Conservation (phyloP, 192 early-diverging fungal species). For the Piromyces finnis region DNA sequence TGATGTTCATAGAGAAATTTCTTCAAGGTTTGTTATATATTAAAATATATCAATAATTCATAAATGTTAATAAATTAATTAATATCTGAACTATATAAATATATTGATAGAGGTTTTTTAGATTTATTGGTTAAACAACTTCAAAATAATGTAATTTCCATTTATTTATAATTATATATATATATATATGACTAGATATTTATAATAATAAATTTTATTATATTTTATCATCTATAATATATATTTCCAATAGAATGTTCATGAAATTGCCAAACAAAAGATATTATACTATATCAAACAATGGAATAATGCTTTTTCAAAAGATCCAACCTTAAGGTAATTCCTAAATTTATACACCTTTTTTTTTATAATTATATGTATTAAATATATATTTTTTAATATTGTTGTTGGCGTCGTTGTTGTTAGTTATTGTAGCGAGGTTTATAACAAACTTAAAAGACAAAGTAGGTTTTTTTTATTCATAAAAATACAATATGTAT, state of each 20-base stretch:
- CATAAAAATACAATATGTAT: no score
- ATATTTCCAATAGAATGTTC: not conserved
- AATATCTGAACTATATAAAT: no score
- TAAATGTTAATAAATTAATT: no score
- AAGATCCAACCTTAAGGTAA: not conserved
- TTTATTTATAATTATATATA: no score
- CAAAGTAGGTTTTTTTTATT: not conserved
- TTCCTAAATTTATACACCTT: no score
- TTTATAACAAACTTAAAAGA: not conserved
- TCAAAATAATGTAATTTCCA: not conserved
- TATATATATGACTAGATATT: no score
- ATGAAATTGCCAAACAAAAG: not conserved
- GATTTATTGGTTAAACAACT: not conserved
- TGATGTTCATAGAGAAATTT: constrained; percentile 62
- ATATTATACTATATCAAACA: not conserved
- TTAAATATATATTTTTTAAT: no score
- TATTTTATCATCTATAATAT: no score
- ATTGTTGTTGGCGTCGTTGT: no score
- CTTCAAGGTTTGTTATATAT: constrained; percentile 30
- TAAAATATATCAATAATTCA: no score
- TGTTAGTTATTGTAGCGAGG: not conserved
- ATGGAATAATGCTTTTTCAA: not conserved
- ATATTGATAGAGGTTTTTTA: not conserved
- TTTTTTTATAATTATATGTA: no score
- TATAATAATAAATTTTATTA: no score